Evolutionary conservation across 2,329 filamentous ascomycete genomes (phyloP).

Genomic region (Ascochyta fabae): DNA sequence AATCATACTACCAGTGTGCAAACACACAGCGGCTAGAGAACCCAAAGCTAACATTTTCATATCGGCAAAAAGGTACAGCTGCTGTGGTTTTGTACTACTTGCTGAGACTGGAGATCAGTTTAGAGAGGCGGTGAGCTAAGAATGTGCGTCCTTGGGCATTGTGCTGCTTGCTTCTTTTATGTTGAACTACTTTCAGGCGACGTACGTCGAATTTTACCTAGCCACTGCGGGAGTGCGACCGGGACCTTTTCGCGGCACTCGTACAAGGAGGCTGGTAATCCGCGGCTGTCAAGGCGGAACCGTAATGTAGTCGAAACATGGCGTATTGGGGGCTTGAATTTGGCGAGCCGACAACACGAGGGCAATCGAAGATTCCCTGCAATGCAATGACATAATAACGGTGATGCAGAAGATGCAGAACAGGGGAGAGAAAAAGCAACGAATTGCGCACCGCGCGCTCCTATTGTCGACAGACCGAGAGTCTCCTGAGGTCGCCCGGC

Average conservation of each 20-base stretch:
- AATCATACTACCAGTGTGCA: neutral
- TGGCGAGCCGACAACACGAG: constrained; percentile 10
- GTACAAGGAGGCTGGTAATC: constrained; percentile 4
- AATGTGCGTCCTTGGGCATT: neutral
- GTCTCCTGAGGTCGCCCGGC: constrained; percentile 9
- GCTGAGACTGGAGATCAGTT: neutral
- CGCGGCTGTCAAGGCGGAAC: neutral
- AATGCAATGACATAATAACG: constrained; percentile 5
- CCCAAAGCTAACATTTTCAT: neutral
- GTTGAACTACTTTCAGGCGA: neutral
- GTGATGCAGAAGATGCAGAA: constrained; percentile 8
- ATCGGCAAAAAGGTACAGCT: neutral
- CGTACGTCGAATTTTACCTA: neutral
- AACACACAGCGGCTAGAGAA: neutral
- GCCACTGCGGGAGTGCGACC: neutral
- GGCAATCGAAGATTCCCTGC: constrained; percentile 4
- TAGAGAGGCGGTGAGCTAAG: constrained; percentile 2
- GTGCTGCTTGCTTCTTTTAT: neutral
- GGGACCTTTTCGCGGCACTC: neutral
- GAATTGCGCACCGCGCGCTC: constrained; percentile 11
- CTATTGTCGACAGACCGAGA: constrained; percentile 12
- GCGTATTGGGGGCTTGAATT: constrained; percentile 3
- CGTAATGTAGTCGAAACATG: constrained; percentile 13
- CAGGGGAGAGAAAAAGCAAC: constrained; percentile 16
- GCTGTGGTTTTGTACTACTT: neutral